A percentile compares a stretch with the other conserved stretches of the same genome.
Evolutionary conservation across 345 rosid species (phyloP).

Genomic region (Citropsis articulata): DNA sequence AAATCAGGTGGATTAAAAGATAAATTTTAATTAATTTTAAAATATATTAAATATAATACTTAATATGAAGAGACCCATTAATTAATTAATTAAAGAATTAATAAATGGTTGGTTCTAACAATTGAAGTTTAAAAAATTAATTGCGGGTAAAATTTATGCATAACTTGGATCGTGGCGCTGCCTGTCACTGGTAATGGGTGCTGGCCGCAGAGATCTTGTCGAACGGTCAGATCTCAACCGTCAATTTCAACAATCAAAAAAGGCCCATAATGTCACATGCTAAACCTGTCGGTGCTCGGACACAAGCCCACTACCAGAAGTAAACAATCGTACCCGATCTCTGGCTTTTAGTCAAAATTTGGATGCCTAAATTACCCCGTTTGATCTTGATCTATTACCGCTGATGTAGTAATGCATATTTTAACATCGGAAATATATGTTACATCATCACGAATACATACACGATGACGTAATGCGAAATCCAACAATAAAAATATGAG

Average conservation of each 20-base stretch:
- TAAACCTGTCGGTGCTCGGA: constrained; percentile 27
- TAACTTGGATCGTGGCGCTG: constrained; percentile 34
- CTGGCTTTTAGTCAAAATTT: not conserved
- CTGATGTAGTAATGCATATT: not conserved
- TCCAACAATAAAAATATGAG: too few species aligned
- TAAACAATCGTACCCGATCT: not conserved
- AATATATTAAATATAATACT: too few species aligned
- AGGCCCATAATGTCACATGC: constrained; percentile 23
- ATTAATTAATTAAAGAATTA: not conserved
- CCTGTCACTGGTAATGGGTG: constrained; percentile 37
- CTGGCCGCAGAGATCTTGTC: constrained; percentile 32
- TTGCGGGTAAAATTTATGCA: constrained; percentile 19
- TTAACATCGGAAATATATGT: too few species aligned
- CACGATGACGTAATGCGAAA: too few species aligned
- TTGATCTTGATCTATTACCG: constrained; percentile 5
- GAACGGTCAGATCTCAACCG: constrained; percentile 37
- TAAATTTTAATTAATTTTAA: too few species aligned
- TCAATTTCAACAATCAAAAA: constrained; percentile 22
- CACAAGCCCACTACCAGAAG: not conserved
- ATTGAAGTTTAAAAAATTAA: constrained; percentile 1
- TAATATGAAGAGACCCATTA: too few species aligned
- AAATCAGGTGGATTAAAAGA: too few species aligned
- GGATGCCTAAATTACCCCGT: constrained; percentile 16
- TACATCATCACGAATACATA: too few species aligned
- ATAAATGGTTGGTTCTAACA: not conserved